Evolutionary conservation across 2,329 filamentous ascomycete species (phyloP).

Genomic region (Fusarium denticulatum): DNA sequence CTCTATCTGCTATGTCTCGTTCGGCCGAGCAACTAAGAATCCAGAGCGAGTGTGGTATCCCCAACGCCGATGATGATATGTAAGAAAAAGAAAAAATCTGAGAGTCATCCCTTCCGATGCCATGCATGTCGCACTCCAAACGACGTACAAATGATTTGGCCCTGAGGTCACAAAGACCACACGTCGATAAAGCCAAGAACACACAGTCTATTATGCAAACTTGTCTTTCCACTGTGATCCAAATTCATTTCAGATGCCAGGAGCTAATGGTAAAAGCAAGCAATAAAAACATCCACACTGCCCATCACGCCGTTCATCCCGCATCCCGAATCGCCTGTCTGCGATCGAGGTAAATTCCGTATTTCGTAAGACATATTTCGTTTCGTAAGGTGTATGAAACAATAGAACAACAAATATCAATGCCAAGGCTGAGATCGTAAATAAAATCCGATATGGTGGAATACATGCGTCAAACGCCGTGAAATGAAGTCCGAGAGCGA

Average conservation of each 20-base stretch:
- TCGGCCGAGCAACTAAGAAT: slow-evolving; percentile 10
- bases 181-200: slow-evolving; percentile 22
- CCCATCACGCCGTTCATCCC: slow-evolving; percentile 42
- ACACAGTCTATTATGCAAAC: slow-evolving; percentile 37
- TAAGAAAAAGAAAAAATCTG: slow-evolving; percentile 15
- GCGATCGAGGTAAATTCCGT: slow-evolving; percentile 42
- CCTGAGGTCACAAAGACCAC: slow-evolving; percentile 20
- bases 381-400: slow-evolving; percentile 44
- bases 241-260: slow-evolving; percentile 31
- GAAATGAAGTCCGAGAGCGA: slow-evolving; percentile 36
- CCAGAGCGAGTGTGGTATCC: slow-evolving; percentile 44
- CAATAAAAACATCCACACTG: slow-evolving; percentile 22
- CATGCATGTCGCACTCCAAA: slow-evolving; percentile 38
- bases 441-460: slow-evolving; percentile 35
- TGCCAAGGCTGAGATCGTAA: slow-evolving; percentile 23
- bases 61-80: slow-evolving; percentile 39
- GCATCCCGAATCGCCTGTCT: slow-evolving; percentile 38
- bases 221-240: slow-evolving; percentile 35
- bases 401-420: slow-evolving; percentile 36
- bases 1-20: slow-evolving; percentile 35
- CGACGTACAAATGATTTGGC: slow-evolving; percentile 38
- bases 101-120: slow-evolving; percentile 33
- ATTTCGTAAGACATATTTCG: slow-evolving; percentile 49
- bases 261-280: slow-evolving; percentile 25
- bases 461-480: slow-evolving; percentile 43